Conservation (phyloP, 2,329 filamentous ascomycete species). For the Pyrenophora tritici-repentis region DNA sequence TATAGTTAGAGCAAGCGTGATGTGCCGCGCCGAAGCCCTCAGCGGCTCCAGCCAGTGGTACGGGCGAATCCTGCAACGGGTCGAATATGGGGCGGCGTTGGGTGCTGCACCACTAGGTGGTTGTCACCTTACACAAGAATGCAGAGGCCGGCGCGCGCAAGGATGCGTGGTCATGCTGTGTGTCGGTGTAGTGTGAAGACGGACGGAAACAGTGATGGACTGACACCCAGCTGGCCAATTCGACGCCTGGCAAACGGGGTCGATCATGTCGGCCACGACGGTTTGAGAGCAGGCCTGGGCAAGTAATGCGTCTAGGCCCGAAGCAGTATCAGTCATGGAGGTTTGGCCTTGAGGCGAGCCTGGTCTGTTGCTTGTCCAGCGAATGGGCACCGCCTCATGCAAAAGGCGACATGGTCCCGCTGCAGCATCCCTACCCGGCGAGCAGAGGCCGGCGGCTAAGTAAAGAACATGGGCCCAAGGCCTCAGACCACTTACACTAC, state of each 20-base stretch:
- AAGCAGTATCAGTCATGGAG: conserved; percentile 11
- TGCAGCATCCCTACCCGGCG: conserved; percentile 18
- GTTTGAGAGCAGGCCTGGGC: conserved; percentile 1
- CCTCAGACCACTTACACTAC: not conserved
- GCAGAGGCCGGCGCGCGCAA: conserved; percentile 14
- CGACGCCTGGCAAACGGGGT: conserved; percentile 21
- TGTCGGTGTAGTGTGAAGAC: conserved; percentile 11
- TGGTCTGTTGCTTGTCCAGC: conserved; percentile 20
- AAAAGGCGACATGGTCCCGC: conserved; percentile 9
- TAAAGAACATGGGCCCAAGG: conserved; percentile 10
- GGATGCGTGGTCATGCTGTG: conserved; percentile 15
- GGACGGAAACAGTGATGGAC: conserved; percentile 20
- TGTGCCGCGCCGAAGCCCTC: conserved; percentile 33
- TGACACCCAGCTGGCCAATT: conserved; percentile 19
- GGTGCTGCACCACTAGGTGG: conserved; percentile 13
- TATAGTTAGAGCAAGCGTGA: conserved; percentile 21
- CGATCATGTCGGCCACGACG: conserved; percentile 21
- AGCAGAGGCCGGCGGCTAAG: conserved; percentile 20
- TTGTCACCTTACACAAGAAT: conserved; percentile 24
- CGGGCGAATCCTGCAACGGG: conserved; percentile 25
- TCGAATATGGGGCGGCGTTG: conserved; percentile 15
- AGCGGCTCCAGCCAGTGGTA: conserved; percentile 39
- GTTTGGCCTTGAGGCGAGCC: conserved; percentile 24
- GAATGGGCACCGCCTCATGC: conserved; percentile 23
- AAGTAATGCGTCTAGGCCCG: conserved; percentile 3